Conservation (phyloP, 2,329 filamentous ascomycete genomes). For the Pestalotiopsis sp. region DNA sequence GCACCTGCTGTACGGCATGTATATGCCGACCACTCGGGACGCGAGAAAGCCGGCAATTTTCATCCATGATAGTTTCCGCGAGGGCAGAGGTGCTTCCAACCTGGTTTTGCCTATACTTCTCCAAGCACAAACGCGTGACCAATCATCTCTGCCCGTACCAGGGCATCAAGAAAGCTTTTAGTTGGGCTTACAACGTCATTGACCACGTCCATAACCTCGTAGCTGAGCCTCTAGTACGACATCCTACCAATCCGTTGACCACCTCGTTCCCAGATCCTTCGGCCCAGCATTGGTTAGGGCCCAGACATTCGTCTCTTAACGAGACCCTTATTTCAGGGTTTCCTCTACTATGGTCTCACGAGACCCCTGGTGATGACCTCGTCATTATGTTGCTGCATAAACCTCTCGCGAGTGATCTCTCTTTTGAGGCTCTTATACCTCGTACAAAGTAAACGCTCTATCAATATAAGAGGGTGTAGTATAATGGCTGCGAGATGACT, state of each 20-base stretch:
- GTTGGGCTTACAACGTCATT: not conserved
- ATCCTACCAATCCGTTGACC: not conserved
- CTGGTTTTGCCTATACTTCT: not conserved
- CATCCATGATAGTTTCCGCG: not conserved
- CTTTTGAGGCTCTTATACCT: not conserved
- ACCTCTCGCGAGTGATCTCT: not conserved
- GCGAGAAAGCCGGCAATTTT: not conserved
- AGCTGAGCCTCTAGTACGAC: not conserved
- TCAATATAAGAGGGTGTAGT: not conserved
- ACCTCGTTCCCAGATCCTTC: not conserved
- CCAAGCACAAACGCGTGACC: not conserved
- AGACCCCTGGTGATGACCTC: not conserved
- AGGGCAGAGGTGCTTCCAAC: not conserved
- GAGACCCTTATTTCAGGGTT: not conserved
- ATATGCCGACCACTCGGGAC: not conserved
- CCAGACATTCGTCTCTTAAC: not conserved
- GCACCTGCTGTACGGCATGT: not conserved
- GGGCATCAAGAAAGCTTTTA: not conserved
- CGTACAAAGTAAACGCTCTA: too few relatives aligned
- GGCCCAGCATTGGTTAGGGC: not conserved
- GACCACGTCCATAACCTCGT: not conserved
- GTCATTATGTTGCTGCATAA: not conserved
- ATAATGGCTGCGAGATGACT: not conserved
- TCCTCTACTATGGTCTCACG: not conserved
- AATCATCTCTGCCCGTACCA: not conserved